A percentile compares a stretch with the other conserved stretches of the same genome.
Evolutionary conservation across 768 basidiomycete genomes (phyloP).

Genomic region (Xerocomus spinulosus): DNA sequence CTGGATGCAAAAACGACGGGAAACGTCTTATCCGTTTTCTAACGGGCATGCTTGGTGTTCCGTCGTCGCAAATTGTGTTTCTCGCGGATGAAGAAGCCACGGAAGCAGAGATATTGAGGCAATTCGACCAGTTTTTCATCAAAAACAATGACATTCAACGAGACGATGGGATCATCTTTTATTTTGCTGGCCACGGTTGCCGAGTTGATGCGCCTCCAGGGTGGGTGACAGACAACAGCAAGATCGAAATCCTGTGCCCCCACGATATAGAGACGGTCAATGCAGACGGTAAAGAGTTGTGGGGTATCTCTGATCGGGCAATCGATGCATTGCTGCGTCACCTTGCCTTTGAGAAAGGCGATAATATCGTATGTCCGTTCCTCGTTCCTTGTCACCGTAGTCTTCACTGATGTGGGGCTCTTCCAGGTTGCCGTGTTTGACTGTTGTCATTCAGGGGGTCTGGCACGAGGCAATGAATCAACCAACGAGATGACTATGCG

Average conservation of each 20-base stretch:
- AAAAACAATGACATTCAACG: slow-evolving; percentile 5
- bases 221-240: slow-evolving; percentile 14
- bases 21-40: slow-evolving; percentile 9
- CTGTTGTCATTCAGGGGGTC: slow-evolving; percentile 21
- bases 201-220: slow-evolving; percentile 9
- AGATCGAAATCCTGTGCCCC: slow-evolving; percentile 15
- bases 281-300: slow-evolving; percentile 1
- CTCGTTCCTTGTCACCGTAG: background rate
- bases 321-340: slow-evolving; percentile 12
- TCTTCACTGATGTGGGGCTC: background rate
- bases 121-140: slow-evolving; percentile 11
- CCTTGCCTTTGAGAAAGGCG: slow-evolving; percentile 15
- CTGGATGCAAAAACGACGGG: slow-evolving; percentile 20
- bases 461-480: slow-evolving; percentile 4
- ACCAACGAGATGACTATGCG: background rate
- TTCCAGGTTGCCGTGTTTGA: slow-evolving; percentile 16
- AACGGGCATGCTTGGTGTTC: slow-evolving; percentile 12
- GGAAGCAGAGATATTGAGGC: background rate
- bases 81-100: slow-evolving; percentile 16
- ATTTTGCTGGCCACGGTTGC: slow-evolving; percentile 16
- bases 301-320: slow-evolving; percentile 14
- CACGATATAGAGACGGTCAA: slow-evolving; percentile 4
- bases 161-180: slow-evolving; percentile 19
- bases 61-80: slow-evolving; percentile 9
- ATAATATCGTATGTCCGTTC: slow-evolving; percentile 14